phyloP scores from a whole-genome alignment of 1,139 yeast genomes.

The Wickerhamomyces sp. region DNA sequence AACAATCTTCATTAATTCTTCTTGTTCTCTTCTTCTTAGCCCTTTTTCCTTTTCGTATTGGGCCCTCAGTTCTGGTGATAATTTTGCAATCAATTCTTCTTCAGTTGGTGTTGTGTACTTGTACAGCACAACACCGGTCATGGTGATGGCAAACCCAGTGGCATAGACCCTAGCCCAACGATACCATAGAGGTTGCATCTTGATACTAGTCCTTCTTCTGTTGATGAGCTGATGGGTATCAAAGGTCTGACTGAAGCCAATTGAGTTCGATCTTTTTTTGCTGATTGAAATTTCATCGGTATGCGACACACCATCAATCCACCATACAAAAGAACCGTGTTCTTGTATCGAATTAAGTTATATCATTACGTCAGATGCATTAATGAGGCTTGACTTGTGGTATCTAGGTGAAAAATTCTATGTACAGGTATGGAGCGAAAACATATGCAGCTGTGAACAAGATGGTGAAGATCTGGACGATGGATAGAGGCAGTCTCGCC shows the following conservation, averaged over 20 bases:
- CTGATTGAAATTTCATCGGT: conserved; percentile 2
- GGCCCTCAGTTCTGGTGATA: conserved; percentile 80
- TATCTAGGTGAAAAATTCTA: conserved; percentile 31
- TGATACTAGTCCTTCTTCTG: conserved; percentile 17
- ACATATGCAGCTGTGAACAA: conserved; percentile 71
- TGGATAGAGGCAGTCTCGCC: conserved; percentile 65
- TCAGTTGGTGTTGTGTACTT: conserved; percentile 80
- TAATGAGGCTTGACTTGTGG: no score
- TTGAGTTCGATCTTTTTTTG: conserved; percentile 6
- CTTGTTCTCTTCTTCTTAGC: conserved; percentile 60
- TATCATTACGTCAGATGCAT: no score
- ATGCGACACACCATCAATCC: not conserved
- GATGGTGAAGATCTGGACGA: conserved; percentile 64
- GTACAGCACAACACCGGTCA: conserved; percentile 60
- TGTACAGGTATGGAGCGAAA: conserved; percentile 66
- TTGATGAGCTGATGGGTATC: not conserved
- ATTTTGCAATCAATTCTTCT: conserved; percentile 63
- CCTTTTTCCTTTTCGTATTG: conserved; percentile 67
- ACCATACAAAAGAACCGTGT: no score
- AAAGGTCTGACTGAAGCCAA: conserved; percentile 4
- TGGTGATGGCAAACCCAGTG: conserved; percentile 58
- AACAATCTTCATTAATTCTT: conserved; percentile 61
- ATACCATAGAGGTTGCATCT: conserved; percentile 39
- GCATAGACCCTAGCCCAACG: conserved; percentile 61
- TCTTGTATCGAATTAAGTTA: no score